Conservation (phyloP, 2,329 filamentous ascomycete genomes). For the Daldinia sp. region DNA sequence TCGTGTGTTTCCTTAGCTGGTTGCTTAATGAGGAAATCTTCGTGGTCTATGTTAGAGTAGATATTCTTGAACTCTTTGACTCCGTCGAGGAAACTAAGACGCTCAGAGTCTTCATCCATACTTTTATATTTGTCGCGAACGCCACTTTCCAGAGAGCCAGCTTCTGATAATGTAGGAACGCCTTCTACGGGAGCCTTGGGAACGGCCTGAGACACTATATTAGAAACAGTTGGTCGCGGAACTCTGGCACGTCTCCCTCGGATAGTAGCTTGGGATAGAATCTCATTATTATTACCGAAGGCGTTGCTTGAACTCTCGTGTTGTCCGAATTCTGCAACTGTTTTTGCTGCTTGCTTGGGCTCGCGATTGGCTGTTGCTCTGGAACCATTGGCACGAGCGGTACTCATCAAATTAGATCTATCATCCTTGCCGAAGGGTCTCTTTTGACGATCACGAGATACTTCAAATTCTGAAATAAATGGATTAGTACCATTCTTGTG, state of each 20-base stretch:
- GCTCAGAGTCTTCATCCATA: constrained; percentile 4
- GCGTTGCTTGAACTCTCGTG: not conserved
- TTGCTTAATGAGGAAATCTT: not conserved
- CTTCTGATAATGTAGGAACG: not conserved
- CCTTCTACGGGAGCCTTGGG: not conserved
- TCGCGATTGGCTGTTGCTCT: not conserved
- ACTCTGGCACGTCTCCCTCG: constrained; percentile 1
- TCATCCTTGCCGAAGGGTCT: not conserved
- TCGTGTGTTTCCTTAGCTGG: not conserved
- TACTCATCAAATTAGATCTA: not conserved
- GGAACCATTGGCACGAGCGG: not conserved
- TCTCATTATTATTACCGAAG: not conserved
- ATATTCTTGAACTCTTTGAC: not conserved
- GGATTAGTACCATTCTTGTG: not conserved
- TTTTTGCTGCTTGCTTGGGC: not conserved
- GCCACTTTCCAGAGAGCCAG: not conserved
- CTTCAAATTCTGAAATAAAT: not conserved
- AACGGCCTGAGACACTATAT: not conserved
- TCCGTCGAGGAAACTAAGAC: constrained; percentile 9
- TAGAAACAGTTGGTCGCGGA: not conserved
- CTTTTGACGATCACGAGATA: not conserved
- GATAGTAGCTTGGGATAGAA: not conserved
- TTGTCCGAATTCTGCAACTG: not conserved
- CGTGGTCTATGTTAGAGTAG: not conserved
- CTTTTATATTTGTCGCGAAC: not conserved